Percentiles rank a stretch among this genome's conserved stretches.
Conservation (phyloP, 139 green algal genomes). For the Gonium pectorale region DNA sequence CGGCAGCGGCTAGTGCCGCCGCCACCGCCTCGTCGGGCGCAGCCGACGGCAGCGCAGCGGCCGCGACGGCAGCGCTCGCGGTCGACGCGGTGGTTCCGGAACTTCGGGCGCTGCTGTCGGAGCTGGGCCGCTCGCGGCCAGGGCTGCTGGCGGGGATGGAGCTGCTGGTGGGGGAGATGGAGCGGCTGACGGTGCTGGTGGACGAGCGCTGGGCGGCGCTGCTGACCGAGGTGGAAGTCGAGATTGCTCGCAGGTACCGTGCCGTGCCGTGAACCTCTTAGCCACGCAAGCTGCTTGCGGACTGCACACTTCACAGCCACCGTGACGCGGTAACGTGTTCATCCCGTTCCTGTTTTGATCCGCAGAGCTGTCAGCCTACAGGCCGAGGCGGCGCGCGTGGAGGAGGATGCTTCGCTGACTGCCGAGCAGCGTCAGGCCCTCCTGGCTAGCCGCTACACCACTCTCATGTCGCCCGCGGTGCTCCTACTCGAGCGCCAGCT, state of each 20-base stretch:
- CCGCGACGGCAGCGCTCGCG: background rate
- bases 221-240: constrained; percentile 69
- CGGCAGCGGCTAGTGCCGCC: constrained; percentile 13
- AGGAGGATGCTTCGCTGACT: constrained; percentile 30
- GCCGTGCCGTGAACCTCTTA: too few species aligned
- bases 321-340: background rate
- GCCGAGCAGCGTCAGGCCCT: constrained; percentile 41
- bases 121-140: constrained; percentile 47
- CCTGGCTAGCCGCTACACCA: constrained; percentile 56
- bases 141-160: constrained; percentile 50
- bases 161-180: constrained; percentile 55
- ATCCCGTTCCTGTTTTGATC: background rate
- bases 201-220: constrained; percentile 77
- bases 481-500: constrained; percentile 69
- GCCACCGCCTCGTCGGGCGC: background rate
- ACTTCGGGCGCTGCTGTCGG: constrained; percentile 52
- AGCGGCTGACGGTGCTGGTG: constrained; percentile 59
- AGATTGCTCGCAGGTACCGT: constrained; percentile 47
- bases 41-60: background rate
- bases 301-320: too few species aligned
- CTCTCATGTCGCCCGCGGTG: constrained; percentile 67
- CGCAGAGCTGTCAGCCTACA: constrained; percentile 55
- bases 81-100: constrained; percentile 29
- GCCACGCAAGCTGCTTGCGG: too few species aligned
- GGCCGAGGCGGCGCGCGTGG: constrained; percentile 52